Evolutionary conservation across 2,329 filamentous ascomycete species (phyloP).

Genomic region (Tolypocladium amazonense): DNA sequence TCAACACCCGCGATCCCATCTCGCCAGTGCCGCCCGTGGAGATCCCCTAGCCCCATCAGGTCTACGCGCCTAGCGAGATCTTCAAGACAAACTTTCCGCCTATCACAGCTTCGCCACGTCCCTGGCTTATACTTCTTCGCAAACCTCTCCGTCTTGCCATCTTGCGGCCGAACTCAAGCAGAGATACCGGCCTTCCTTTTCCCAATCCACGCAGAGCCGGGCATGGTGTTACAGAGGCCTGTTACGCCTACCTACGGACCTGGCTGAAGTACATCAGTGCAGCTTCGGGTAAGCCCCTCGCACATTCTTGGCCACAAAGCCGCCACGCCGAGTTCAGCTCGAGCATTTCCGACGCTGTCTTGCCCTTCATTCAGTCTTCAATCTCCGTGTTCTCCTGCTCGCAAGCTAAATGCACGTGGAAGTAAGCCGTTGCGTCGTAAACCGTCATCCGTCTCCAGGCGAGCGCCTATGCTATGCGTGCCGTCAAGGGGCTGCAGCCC

Average conservation of each 20-base stretch:
- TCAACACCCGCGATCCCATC: too few relatives aligned
- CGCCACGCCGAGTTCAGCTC: not conserved
- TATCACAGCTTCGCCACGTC: too few relatives aligned
- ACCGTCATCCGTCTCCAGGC: not conserved
- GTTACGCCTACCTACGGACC: not conserved
- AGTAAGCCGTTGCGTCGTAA: not conserved
- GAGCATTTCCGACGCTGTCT: not conserved
- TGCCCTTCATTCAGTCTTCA: not conserved
- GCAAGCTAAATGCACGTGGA: not conserved
- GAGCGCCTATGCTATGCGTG: conserved; percentile 4
- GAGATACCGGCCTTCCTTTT: too few relatives aligned
- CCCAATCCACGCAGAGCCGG: not conserved
- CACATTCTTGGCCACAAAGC: not conserved
- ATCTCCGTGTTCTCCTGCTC: not conserved
- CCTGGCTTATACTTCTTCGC: too few relatives aligned
- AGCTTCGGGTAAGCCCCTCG: not conserved
- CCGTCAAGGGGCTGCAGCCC: not conserved
- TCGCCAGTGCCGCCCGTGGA: too few relatives aligned
- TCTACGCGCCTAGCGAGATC: too few relatives aligned
- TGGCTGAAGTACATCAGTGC: not conserved
- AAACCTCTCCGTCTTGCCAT: too few relatives aligned
- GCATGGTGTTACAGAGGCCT: not conserved
- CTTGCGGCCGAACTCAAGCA: too few relatives aligned
- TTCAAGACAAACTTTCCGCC: too few relatives aligned
- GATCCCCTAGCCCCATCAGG: too few relatives aligned